Conservation (phyloP, 2,329 filamentous ascomycete species). For the Diaporthe vaccinii region DNA sequence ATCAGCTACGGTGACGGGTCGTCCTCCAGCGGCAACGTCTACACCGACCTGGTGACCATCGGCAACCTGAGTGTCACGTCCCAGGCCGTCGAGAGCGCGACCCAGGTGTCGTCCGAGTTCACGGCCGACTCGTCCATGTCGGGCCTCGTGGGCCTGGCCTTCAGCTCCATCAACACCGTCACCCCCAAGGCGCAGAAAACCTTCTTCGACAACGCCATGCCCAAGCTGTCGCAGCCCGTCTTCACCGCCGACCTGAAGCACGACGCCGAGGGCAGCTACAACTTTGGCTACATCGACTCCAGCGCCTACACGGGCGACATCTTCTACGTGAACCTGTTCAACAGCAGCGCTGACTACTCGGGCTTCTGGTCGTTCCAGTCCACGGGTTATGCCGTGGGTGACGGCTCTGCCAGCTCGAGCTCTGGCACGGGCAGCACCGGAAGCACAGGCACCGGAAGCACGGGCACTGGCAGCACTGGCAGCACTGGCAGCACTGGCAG, state of each 20-base stretch:
- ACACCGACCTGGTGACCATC: slow-evolving; percentile 47
- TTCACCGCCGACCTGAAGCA: slow-evolving; percentile 52
- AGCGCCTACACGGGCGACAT: slow-evolving; percentile 51
- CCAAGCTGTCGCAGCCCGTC: slow-evolving; percentile 46
- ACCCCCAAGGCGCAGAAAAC: slow-evolving; percentile 44
- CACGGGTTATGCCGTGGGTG: slow-evolving; percentile 49
- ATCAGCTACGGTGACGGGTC: slow-evolving; percentile 50
- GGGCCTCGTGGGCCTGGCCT: slow-evolving; percentile 42
- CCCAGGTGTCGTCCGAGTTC: slow-evolving; percentile 44
- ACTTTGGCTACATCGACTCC: slow-evolving; percentile 54
- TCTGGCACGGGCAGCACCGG: not conserved
- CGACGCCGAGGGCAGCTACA: slow-evolving; percentile 53
- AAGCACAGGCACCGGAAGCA: not conserved
- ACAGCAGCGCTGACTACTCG: slow-evolving; percentile 40
- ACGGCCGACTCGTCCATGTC: slow-evolving; percentile 39
- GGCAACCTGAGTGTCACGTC: slow-evolving; percentile 44
- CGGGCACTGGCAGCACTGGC: not conserved
- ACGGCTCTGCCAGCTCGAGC: slow-evolving; percentile 39
- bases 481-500: not conserved
- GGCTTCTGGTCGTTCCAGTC: slow-evolving; percentile 57
- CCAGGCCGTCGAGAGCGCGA: slow-evolving; percentile 45
- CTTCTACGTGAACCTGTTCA: slow-evolving; percentile 51
- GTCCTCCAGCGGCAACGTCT: slow-evolving; percentile 47
- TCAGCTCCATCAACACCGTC: slow-evolving; percentile 46
- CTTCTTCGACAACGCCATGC: slow-evolving; percentile 52